Conservation (phyloP, 139 green algal species). For the Tetraselmis chui region DNA sequence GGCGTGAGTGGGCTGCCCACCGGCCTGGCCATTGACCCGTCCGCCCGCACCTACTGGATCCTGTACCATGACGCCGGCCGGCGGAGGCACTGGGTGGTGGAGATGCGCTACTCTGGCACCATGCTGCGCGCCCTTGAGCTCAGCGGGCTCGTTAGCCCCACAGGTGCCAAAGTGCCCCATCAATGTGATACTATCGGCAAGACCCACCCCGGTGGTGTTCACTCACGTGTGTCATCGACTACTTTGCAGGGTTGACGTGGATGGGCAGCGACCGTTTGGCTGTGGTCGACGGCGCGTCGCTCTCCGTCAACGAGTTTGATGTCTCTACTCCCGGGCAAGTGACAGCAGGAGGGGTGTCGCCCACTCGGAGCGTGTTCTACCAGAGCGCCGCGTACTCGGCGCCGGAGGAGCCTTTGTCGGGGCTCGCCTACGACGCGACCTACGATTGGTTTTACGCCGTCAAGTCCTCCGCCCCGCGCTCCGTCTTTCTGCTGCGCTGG, state of each 20-base stretch:
- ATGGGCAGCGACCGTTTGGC: neutral
- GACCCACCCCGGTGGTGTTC: too few species aligned
- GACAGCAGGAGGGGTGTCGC: neutral
- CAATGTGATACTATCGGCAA: too few species aligned
- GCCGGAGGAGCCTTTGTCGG: neutral
- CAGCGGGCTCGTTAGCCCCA: neutral
- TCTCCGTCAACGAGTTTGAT: neutral
- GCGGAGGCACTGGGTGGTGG: neutral
- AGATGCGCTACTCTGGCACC: neutral
- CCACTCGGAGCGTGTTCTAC: neutral
- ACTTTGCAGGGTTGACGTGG: neutral
- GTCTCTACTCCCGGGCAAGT: too few species aligned
- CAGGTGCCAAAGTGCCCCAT: neutral
- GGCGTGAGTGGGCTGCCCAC: neutral
- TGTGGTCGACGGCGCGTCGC: neutral
- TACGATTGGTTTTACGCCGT: neutral
- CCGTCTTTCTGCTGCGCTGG: neutral
- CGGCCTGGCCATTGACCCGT: neutral
- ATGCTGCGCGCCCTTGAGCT: neutral
- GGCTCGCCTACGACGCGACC: neutral
- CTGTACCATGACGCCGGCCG: neutral
- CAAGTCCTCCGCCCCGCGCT: neutral
- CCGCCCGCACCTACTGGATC: neutral
- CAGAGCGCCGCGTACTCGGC: neutral
- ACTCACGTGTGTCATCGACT: neutral